Conservation (phyloP, 352 stramenopile genomes). For the Pythium insidiosum region DNA sequence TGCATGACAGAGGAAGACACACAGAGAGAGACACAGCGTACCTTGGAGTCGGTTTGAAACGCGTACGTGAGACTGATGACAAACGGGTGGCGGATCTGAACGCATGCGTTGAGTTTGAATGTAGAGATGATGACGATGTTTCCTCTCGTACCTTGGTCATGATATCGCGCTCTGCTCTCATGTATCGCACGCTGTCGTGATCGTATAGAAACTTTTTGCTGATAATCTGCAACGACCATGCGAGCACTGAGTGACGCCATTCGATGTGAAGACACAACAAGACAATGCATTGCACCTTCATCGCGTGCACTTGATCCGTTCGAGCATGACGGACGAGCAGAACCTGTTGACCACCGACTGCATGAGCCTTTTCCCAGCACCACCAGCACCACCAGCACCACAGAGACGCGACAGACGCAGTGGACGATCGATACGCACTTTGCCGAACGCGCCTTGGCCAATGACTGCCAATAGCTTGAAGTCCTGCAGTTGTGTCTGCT, state of each 20-base stretch:
- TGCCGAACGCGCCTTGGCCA: constrained; percentile 71
- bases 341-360: constrained; percentile 30
- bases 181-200: constrained; percentile 69
- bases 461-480: constrained; percentile 98
- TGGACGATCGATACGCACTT: constrained; percentile 16
- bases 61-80: constrained; percentile 70
- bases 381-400: too few relatives aligned
- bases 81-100: constrained; percentile 73
- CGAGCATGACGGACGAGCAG: constrained; percentile 60
- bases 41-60: constrained; percentile 82
- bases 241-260: constrained; percentile 2
- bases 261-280: not conserved
- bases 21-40: constrained; percentile 10
- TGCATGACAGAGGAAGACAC: not conserved
- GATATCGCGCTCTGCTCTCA: constrained; percentile 76
- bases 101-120: constrained; percentile 9
- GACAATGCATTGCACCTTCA: constrained; percentile 45
- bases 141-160: constrained; percentile 79
- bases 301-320: constrained; percentile 57
- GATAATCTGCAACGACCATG: constrained; percentile 78
- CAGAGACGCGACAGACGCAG: too few relatives aligned
- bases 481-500: constrained; percentile 81
- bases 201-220: constrained; percentile 80
- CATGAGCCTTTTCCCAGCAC: not conserved
- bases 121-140: too few relatives aligned